Percentiles rank a stretch among this genome's conserved stretches.
Evolutionary conservation across 371 early-diverging fungal species (phyloP).

Genomic region (Actinomortierella wolfii): DNA sequence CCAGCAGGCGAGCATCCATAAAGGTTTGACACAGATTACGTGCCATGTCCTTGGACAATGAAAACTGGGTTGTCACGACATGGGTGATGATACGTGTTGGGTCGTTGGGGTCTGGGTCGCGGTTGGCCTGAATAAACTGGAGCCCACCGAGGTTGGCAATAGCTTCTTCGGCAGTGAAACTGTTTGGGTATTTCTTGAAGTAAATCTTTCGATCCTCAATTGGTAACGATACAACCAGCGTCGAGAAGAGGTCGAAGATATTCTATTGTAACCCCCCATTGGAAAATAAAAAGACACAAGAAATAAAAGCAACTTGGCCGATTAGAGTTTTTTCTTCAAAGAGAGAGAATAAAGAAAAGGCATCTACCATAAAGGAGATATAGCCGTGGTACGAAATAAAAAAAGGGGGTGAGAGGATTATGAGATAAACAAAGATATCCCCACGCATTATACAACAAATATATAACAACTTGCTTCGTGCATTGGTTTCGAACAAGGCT

Average conservation of each 20-base stretch:
- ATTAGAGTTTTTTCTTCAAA: background rate
- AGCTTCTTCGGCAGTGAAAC: constrained; percentile 66
- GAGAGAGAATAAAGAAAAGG: background rate
- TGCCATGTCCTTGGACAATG: constrained; percentile 68
- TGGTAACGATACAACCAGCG: constrained; percentile 63
- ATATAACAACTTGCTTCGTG: no score
- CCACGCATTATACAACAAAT: no score
- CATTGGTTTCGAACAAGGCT: no score
- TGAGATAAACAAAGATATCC: no score
- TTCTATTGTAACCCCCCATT: constrained; percentile 56
- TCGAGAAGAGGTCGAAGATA: constrained; percentile 67
- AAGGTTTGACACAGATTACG: constrained; percentile 67
- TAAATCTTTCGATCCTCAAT: constrained; percentile 59
- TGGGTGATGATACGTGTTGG: constrained; percentile 59
- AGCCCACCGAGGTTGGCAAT: constrained; percentile 57
- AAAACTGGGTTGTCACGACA: constrained; percentile 60
- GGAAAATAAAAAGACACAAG: no score
- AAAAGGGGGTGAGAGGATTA: no score
- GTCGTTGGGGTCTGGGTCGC: constrained; percentile 62
- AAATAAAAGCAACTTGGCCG: background rate
- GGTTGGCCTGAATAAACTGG: constrained; percentile 58
- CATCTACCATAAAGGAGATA: no score
- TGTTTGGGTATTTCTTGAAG: constrained; percentile 61
- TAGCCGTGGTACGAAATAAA: no score
- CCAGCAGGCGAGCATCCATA: constrained; percentile 60